Evolutionary conservation across 2,329 filamentous ascomycete genomes (phyloP).

Genomic region (Furcasterigmium sp.): DNA sequence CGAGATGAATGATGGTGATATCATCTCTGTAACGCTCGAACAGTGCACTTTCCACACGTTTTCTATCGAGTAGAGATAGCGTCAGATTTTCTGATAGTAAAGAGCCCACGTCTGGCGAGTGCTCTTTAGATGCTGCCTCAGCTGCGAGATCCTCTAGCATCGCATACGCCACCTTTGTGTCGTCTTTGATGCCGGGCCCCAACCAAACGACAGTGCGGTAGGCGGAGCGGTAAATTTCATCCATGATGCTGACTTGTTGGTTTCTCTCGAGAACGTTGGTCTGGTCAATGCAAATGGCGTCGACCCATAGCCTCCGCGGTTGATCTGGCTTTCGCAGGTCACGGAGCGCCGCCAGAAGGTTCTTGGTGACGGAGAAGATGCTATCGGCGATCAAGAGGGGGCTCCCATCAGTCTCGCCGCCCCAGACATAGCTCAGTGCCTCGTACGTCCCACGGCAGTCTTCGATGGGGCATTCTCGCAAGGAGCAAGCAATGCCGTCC

Average conservation of each 20-base stretch:
- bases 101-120: too few species aligned
- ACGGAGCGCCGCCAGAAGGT: too few species aligned
- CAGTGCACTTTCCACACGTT: too few species aligned
- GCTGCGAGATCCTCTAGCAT: background rate
- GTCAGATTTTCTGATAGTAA: background rate
- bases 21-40: too few species aligned
- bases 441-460: too few species aligned
- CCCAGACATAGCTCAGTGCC: conserved; percentile 17
- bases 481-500: too few species aligned
- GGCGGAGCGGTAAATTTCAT: conserved; percentile 3
- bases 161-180: background rate
- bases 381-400: conserved; percentile 2
- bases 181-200: background rate
- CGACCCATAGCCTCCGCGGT: conserved; percentile 11
- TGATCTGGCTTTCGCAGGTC: background rate
- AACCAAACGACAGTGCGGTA: conserved; percentile 7
- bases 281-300: conserved; percentile 11
- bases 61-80: background rate
- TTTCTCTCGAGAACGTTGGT: background rate
- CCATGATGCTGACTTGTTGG: conserved; percentile 7
- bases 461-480: too few species aligned
- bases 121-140: too few species aligned
- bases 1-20: too few species aligned
- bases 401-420: background rate
- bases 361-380: background rate